Conservation (phyloP, 1,284 basidiomycete genomes). For the Irpex sp. region DNA sequence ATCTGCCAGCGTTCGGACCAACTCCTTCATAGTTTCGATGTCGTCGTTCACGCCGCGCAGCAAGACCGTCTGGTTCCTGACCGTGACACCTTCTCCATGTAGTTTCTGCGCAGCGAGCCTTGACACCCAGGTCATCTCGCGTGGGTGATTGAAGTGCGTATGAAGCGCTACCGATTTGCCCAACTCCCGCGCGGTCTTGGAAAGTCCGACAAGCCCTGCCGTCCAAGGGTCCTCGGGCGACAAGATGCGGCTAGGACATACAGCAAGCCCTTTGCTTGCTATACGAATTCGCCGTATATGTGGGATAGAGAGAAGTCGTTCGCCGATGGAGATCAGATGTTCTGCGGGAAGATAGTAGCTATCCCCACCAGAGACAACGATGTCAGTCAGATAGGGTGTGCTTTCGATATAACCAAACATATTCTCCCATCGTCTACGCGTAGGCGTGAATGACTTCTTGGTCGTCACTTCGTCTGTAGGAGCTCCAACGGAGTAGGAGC, state of each 20-base stretch:
- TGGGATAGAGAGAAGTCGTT: not conserved
- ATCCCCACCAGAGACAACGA: not conserved
- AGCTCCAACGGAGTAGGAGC: not conserved
- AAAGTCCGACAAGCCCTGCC: not conserved
- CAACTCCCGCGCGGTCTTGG: not conserved
- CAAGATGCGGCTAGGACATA: not conserved
- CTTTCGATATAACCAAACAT: not conserved
- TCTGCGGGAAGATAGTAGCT: not conserved
- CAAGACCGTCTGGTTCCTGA: not conserved
- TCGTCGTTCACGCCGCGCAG: not conserved
- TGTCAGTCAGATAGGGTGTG: not conserved
- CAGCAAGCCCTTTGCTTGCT: not conserved
- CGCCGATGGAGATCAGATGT: not conserved
- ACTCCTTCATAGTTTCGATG: not conserved
- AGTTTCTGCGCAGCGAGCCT: not conserved
- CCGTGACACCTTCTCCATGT: not conserved
- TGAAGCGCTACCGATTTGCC: not conserved
- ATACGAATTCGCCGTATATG: not conserved
- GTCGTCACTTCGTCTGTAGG: not conserved
- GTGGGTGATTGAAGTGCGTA: not conserved
- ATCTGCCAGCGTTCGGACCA: not conserved
- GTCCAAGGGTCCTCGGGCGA: not conserved
- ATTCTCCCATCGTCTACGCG: not conserved
- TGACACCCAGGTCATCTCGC: not conserved
- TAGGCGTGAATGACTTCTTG: not conserved